Evolutionary conservation across 2,329 filamentous ascomycete genomes (phyloP).

Genomic region (Dichotomopilus funicola): DNA sequence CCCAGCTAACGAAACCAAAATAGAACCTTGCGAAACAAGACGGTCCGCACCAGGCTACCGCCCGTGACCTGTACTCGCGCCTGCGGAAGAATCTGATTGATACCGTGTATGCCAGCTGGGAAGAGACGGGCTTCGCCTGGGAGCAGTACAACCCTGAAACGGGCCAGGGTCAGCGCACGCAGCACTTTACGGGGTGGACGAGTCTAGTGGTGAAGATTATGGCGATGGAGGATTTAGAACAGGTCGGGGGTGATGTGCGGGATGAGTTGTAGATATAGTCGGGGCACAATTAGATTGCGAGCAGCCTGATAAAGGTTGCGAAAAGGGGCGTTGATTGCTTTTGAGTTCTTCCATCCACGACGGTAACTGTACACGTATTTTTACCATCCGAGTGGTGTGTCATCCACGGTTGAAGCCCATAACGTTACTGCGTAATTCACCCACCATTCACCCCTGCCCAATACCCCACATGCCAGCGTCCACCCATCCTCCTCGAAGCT

Average conservation of each 20-base stretch:
- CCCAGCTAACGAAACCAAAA: background rate
- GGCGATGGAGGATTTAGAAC: slow-evolving; percentile 71
- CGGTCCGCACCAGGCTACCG: slow-evolving; percentile 63
- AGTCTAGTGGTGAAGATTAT: slow-evolving; percentile 96
- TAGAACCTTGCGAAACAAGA: slow-evolving; percentile 58
- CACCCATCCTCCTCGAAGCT: background rate
- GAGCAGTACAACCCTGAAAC: slow-evolving; percentile 97
- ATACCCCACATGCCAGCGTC: background rate
- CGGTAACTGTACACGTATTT: too few relatives aligned
- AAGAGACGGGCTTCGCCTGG: slow-evolving; percentile 92
- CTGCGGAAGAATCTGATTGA: slow-evolving; percentile 80
- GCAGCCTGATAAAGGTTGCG: too few relatives aligned
- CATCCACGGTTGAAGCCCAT: background rate
- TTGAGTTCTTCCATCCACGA: too few relatives aligned
- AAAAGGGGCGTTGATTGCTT: too few relatives aligned
- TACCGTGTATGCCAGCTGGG: slow-evolving; percentile 83
- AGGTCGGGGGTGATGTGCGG: slow-evolving; percentile 26
- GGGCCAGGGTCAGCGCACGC: slow-evolving; percentile 85
- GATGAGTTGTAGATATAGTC: slow-evolving; percentile 42
- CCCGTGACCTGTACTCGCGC: slow-evolving; percentile 65
- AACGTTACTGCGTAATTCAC: background rate
- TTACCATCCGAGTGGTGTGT: background rate
- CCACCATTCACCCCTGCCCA: background rate
- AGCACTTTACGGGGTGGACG: slow-evolving; percentile 99
- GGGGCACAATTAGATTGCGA: too few relatives aligned